Percentiles rank a stretch among this genome's conserved stretches.
Evolutionary conservation across 169 alveolate species (phyloP).

Genomic region (Eimeria tenella): DNA sequence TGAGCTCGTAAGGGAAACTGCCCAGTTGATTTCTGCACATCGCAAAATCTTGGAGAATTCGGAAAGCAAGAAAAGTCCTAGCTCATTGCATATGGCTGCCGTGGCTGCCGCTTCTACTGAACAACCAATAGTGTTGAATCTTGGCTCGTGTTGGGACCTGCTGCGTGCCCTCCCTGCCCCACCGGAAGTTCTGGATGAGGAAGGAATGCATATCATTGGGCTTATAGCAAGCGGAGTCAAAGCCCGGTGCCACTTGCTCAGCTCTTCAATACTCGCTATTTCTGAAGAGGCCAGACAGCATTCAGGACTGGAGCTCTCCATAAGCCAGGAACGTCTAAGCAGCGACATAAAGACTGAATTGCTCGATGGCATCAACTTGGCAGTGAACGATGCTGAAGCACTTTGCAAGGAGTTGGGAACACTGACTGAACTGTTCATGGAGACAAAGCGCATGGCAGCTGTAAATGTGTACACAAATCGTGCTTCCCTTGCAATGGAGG

Average conservation of each 20-base stretch:
- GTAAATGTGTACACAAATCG: neutral
- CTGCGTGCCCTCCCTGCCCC: too few relatives aligned
- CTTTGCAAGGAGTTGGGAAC: neutral
- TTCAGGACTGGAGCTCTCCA: too few relatives aligned
- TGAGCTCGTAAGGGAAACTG: neutral
- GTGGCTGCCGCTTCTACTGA: neutral
- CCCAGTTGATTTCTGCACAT: neutral
- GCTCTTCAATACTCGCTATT: too few relatives aligned
- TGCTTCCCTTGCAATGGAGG: neutral
- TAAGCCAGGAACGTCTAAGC: too few relatives aligned
- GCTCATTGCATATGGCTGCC: neutral
- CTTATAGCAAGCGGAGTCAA: too few relatives aligned
- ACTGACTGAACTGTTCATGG: neutral
- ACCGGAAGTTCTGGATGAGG: too few relatives aligned
- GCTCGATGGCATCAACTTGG: neutral
- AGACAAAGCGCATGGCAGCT: neutral
- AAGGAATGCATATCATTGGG: too few relatives aligned
- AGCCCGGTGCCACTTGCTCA: too few relatives aligned
- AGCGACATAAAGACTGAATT: too few relatives aligned
- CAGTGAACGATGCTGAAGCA: neutral
- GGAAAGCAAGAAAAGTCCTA: neutral
- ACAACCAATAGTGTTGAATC: neutral
- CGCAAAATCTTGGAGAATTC: neutral
- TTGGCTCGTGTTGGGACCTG: too few relatives aligned
- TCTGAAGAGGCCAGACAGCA: too few relatives aligned